A percentile compares a stretch with the other conserved stretches of the same genome.
phyloP scores from a whole-genome alignment of 148 eudicot genomes.

The Silene latifolia region DNA sequence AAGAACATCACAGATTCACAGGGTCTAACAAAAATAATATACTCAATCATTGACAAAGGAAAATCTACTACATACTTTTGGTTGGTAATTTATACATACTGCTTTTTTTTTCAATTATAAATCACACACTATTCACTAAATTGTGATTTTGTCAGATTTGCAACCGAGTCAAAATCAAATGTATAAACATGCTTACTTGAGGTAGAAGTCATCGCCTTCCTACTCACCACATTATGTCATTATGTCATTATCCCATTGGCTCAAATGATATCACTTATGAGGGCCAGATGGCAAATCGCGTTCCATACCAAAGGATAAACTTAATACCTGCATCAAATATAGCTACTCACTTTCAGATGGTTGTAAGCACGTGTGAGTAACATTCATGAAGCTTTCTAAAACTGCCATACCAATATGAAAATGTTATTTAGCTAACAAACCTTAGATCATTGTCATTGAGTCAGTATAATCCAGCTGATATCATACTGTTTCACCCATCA shows the following conservation, averaged over 20 bases:
- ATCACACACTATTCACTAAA: background rate
- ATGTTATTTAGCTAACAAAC: conserved; percentile 19
- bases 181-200: conserved; percentile 7
- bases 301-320: background rate
- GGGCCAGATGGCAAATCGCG: background rate
- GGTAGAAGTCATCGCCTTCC: conserved; percentile 1
- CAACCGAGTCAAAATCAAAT: background rate
- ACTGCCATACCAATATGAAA: conserved; percentile 15
- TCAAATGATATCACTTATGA: background rate
- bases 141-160: background rate
- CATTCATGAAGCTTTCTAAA: conserved; percentile 10
- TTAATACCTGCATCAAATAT: background rate
- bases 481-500: conserved; percentile 22
- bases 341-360: background rate
- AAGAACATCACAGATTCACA: conserved; percentile 1
- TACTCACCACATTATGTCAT: background rate
- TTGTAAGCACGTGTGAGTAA: conserved; percentile 17
- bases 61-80: background rate
- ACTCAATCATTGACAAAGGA: background rate
- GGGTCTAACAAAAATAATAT: conserved; percentile 1
- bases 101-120: too few species aligned
- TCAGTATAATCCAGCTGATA: conserved; percentile 23
- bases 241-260: background rate
- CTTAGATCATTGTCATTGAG: conserved; percentile 14
- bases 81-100: background rate